Conservation (phyloP, 2,329 filamentous ascomycete species). For the Diaporthe destruens region DNA sequence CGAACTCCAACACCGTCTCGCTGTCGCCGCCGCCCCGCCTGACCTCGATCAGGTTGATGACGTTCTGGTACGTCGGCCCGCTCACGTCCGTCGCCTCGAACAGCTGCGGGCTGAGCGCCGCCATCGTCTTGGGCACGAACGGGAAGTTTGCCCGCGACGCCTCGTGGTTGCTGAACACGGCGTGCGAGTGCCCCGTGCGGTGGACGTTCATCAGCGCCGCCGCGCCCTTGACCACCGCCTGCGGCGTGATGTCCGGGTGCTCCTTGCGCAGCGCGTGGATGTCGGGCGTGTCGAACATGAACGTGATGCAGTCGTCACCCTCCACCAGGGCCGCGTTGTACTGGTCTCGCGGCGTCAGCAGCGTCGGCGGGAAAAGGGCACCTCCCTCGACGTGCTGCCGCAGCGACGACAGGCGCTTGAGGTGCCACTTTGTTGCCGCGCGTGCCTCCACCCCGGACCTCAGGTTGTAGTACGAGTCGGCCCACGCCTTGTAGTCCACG, state of each 20-base stretch:
- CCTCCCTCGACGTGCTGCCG: slow-evolving; percentile 9
- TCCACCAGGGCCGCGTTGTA: slow-evolving; percentile 31
- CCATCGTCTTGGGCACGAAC: slow-evolving; percentile 38
- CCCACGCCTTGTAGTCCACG: slow-evolving; percentile 43
- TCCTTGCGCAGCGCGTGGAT: slow-evolving; percentile 38
- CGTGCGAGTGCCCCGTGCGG: slow-evolving; percentile 43
- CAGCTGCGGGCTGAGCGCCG: slow-evolving; percentile 31
- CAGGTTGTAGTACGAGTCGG: slow-evolving; percentile 42
- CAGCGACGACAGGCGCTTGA: slow-evolving; percentile 26
- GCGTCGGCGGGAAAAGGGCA: slow-evolving; percentile 29
- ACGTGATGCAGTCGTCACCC: slow-evolving; percentile 35
- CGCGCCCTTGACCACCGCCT: slow-evolving; percentile 41
- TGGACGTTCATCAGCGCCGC: slow-evolving; percentile 41
- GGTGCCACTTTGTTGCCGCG: slow-evolving; percentile 41
- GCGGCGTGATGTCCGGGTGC: slow-evolving; percentile 34
- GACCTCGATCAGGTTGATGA: slow-evolving; percentile 40
- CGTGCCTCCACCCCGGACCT: slow-evolving; percentile 37
- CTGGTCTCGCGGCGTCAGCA: slow-evolving; percentile 16
- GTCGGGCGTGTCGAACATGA: slow-evolving; percentile 39
- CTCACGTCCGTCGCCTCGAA: slow-evolving; percentile 43
- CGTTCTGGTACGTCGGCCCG: slow-evolving; percentile 42
- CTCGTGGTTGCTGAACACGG: slow-evolving; percentile 43
- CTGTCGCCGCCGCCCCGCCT: background rate
- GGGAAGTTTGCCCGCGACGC: slow-evolving; percentile 42
- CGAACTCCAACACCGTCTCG: slow-evolving; percentile 39